These are phyloP conservation scores for Cicer chorassanicum DNA, from an alignment of 306 rosid genomes.

Conservation along the genomic window DNA sequence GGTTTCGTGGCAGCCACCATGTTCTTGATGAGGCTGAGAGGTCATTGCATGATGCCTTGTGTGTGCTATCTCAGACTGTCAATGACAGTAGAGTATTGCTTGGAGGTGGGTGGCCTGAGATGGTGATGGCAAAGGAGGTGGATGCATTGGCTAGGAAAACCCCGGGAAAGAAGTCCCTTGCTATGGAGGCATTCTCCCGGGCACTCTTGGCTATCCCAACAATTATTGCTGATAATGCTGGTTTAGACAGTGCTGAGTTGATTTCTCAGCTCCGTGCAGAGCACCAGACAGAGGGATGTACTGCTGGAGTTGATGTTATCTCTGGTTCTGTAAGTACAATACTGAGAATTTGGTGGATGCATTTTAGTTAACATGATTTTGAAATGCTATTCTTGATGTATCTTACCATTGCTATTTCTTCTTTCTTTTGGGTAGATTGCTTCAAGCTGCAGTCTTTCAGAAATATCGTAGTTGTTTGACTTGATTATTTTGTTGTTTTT, in stretches of 20 bases:
- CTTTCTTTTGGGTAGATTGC: slow-evolving; percentile 6
- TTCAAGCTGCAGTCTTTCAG: not conserved
- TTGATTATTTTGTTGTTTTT: not conserved
- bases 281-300: slow-evolving; percentile 86
- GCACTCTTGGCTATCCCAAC: slow-evolving; percentile 92
- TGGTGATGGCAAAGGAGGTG: slow-evolving; percentile 94
- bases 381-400: not conserved
- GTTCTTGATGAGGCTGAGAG: slow-evolving; percentile 98
- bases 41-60: slow-evolving; percentile 97
- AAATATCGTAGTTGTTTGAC: not conserved
- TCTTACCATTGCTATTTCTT: not conserved
- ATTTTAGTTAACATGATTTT: not conserved
- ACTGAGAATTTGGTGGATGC: not conserved
- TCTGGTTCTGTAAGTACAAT: slow-evolving; percentile 82
- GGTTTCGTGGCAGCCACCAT: slow-evolving; percentile 76
- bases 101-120: slow-evolving; percentile 99
- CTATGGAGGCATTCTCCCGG: slow-evolving; percentile 90
- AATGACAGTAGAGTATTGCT: slow-evolving; percentile 94
- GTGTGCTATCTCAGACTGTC: slow-evolving; percentile 95
- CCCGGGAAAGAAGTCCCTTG: slow-evolving; percentile 96
- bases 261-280: slow-evolving; percentile 94
- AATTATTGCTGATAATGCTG: slow-evolving; percentile 97
- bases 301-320: slow-evolving; percentile 90
- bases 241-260: slow-evolving; percentile 98
- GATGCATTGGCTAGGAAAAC: slow-evolving; percentile 92